Base-by-base conservation (phyloP, 2,329 filamentous ascomycete genomes). In the Aspergillus brunneoviolaceus region DNA sequence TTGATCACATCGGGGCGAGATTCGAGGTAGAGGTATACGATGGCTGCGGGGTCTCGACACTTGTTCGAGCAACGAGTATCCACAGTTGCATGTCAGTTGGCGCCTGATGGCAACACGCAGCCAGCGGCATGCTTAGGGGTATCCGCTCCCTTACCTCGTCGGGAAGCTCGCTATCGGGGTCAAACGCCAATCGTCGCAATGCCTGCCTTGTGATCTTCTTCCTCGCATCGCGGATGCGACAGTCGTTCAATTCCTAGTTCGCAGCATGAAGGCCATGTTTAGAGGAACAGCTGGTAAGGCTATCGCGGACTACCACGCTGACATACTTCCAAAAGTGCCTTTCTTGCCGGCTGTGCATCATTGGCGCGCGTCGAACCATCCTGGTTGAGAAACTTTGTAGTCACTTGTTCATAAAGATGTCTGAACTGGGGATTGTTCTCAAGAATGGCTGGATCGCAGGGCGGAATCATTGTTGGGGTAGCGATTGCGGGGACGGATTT, bases 381-480 rank as follows among this genome's bases (percentile, higher is more conserved):
- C 1, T 71, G 64, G 50, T 76, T 75, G 29, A 80, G 67, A 2
- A 79, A 49, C 9, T 70, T 67, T 0, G 65, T 71, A 2, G 75
- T 78, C 2, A 80, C 51, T 45, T 76, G 70, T 49, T 76, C 71
- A 62, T 80, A 76, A 9, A 80, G 64, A 49, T 69, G 71, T 61
- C 78, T 76, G 54, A 80, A 80, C 53, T 75, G 71, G 7, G 77
- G 76, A 55, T 80, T 79, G 6, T 70, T 69, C 29, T 73, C 70
- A 23, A 80, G 70, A 55, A 78, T 73, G 25, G 68, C 65, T 5
- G 73, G 72, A 47, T 79, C 73, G 49, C 76, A 76, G 50, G 76
- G 75, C 42, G 77, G 77, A 10, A 80, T 74, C 79, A 80, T 80
- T 12, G 27, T 55, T 29, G 29, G 27, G 27, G 21, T 48, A 23